Evolutionary conservation across 768 basidiomycete genomes (phyloP).

Genomic region (Crepidotus variabilis): DNA sequence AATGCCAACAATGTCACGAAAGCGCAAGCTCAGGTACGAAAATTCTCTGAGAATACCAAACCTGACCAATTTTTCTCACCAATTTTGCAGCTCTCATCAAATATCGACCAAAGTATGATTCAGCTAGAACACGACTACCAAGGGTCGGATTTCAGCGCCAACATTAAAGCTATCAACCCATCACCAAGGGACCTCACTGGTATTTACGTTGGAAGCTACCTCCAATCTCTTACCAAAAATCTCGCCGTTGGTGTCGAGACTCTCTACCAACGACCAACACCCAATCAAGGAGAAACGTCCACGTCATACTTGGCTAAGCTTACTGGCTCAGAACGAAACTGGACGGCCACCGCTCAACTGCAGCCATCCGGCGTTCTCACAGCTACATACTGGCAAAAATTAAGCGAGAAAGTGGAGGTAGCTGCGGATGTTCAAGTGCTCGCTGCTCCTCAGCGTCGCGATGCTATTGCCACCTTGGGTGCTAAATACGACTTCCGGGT

Average conservation of each 20-base stretch:
- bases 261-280: slow-evolving; percentile 75
- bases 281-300: slow-evolving; percentile 64
- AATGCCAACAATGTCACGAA: slow-evolving; percentile 74
- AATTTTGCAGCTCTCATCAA: slow-evolving; percentile 61
- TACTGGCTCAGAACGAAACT: slow-evolving; percentile 65
- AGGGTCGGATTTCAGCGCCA: slow-evolving; percentile 83
- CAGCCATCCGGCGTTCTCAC: slow-evolving; percentile 81
- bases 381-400: slow-evolving; percentile 94
- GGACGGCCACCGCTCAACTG: slow-evolving; percentile 92
- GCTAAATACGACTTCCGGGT: slow-evolving; percentile 96
- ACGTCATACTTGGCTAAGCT: slow-evolving; percentile 82
- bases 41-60: background rate
- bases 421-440: slow-evolving; percentile 89
- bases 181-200: slow-evolving; percentile 85
- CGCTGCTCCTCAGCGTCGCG: slow-evolving; percentile 74
- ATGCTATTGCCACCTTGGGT: slow-evolving; percentile 90
- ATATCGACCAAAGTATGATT: slow-evolving; percentile 83
- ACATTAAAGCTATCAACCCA: slow-evolving; percentile 88
- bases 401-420: slow-evolving; percentile 96
- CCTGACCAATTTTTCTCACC: background rate
- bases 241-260: slow-evolving; percentile 86
- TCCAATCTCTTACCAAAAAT: slow-evolving; percentile 90
- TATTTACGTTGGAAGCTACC: slow-evolving; percentile 86
- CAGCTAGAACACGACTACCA: slow-evolving; percentile 93
- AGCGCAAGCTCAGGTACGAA: slow-evolving; percentile 77